Evolutionary conservation across 805 yeast species (phyloP).

Genomic region (Martiniozyma abietophila): DNA sequence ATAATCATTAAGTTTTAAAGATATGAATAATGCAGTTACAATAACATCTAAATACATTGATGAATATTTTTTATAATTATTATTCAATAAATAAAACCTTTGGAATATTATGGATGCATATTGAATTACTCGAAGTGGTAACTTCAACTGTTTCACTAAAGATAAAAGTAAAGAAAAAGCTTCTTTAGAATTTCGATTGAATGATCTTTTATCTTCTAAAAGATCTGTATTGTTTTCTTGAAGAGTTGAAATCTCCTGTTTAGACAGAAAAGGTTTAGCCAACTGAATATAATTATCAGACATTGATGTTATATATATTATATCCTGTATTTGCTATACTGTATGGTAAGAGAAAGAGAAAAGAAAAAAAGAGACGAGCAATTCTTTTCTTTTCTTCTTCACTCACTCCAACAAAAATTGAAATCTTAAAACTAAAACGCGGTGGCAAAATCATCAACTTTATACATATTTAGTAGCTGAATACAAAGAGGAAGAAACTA

Average conservation of each 20-base stretch:
- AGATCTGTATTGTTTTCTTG: conserved; percentile 14
- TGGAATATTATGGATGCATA: conserved; percentile 69
- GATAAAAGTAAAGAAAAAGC: conserved; percentile 47
- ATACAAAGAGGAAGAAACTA: no score
- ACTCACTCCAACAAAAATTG: no score
- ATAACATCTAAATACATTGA: conserved; percentile 49
- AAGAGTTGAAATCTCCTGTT: conserved; percentile 20
- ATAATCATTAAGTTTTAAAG: conserved; percentile 76
- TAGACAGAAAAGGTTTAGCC: conserved; percentile 27
- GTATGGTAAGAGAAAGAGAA: no score
- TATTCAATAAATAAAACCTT: conserved; percentile 51
- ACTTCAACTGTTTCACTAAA: conserved; percentile 43
- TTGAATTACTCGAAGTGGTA: conserved; percentile 63
- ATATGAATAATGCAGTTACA: conserved; percentile 55
- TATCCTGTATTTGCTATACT: no score
- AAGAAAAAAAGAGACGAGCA: not conserved
- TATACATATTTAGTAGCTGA: no score
- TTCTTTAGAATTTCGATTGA: conserved; percentile 23
- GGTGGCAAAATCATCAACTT: conserved; percentile 2
- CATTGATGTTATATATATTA: no score
- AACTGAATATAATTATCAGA: conserved; percentile 21
- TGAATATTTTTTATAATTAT: conserved; percentile 44
- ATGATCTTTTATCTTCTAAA: conserved; percentile 16
- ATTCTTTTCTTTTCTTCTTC: not conserved
- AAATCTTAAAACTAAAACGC: no score